phyloP scores from a whole-genome alignment of 1,284 basidiomycete species.

The Omphalotus olearius region DNA sequence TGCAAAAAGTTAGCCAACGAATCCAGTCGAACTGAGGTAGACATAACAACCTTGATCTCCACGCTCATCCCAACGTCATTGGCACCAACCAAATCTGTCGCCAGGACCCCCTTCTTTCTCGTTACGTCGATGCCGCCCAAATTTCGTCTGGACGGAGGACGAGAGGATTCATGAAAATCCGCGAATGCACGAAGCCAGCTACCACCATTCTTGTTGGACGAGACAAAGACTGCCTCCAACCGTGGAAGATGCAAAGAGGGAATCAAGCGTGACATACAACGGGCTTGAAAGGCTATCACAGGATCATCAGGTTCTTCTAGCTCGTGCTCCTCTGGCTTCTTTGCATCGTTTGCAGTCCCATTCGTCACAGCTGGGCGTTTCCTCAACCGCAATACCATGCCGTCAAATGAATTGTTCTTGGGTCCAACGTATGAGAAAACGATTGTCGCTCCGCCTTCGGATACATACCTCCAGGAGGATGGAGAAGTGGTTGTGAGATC shows the following conservation, averaged over 20 bases:
- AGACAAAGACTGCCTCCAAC: conserved; percentile 49
- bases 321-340: conserved; percentile 10
- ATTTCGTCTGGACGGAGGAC: conserved; percentile 52
- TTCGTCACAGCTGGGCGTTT: conserved; percentile 37
- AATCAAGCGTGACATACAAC: conserved; percentile 57
- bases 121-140: conserved; percentile 56
- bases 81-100: conserved; percentile 68
- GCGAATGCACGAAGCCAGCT: conserved; percentile 33
- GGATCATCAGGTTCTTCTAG: conserved; percentile 51
- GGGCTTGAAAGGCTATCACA: conserved; percentile 58
- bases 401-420: conserved; percentile 42
- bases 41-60: conserved; percentile 79
- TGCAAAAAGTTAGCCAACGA: conserved; percentile 3
- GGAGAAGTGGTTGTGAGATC: conserved; percentile 36
- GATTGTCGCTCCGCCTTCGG: conserved; percentile 87
- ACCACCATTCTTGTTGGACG: conserved; percentile 18
- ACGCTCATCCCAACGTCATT: conserved; percentile 56
- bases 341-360: conserved; percentile 4
- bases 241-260: conserved; percentile 54
- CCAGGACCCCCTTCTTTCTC: conserved; percentile 59
- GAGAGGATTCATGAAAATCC: conserved; percentile 36
- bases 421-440: conserved; percentile 79
- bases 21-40: background rate
- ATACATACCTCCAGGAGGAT: conserved; percentile 76
- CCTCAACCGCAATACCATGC: conserved; percentile 70